Percentiles rank a stretch among this genome's conserved stretches.
phyloP scores from a whole-genome alignment of 495 filamentous ascomycete genomes.

The Thozetella sp. region DNA sequence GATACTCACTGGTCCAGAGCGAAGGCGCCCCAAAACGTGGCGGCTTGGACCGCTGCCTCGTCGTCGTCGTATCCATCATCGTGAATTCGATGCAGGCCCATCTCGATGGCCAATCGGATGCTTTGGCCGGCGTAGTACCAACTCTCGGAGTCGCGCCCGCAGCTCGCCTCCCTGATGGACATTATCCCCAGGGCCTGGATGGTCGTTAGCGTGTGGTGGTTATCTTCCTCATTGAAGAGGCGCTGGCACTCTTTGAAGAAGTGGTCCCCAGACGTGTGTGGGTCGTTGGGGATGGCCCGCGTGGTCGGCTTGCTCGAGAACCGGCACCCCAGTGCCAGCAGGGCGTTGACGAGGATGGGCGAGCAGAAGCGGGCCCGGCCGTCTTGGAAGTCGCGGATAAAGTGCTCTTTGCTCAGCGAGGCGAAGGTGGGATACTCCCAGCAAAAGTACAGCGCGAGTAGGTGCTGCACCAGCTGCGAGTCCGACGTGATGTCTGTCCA shows the following conservation, averaged over 20 bases:
- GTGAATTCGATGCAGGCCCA: constrained; percentile 59
- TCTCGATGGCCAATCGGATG: constrained; percentile 65
- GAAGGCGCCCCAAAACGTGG: constrained; percentile 75
- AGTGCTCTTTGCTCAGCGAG: constrained; percentile 71
- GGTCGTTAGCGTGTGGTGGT: constrained; percentile 69
- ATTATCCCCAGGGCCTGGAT: constrained; percentile 80
- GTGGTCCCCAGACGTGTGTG: constrained; percentile 67
- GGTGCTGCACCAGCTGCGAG: constrained; percentile 57
- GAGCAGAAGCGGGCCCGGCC: constrained; percentile 67
- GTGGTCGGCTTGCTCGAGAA: constrained; percentile 69
- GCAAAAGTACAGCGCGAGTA: constrained; percentile 73
- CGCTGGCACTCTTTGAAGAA: constrained; percentile 71
- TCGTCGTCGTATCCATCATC: constrained; percentile 42
- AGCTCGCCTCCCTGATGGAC: constrained; percentile 66
- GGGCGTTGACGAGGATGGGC: constrained; percentile 72
- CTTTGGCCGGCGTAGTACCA: constrained; percentile 69
- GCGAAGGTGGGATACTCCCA: constrained; percentile 82
- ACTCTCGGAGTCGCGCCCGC: constrained; percentile 64
- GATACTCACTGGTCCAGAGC: constrained; percentile 65
- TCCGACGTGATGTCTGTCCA: constrained; percentile 69
- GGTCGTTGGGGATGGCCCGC: constrained; percentile 59
- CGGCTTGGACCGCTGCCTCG: constrained; percentile 63
- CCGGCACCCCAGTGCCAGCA: constrained; percentile 72
- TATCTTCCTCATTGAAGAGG: constrained; percentile 55
- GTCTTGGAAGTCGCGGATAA: constrained; percentile 63